Evolutionary conservation across 2,329 filamentous ascomycete species (phyloP), one percentile per base, ranked within the genome.

Genomic region (Hypoxylon sp.): DNA sequence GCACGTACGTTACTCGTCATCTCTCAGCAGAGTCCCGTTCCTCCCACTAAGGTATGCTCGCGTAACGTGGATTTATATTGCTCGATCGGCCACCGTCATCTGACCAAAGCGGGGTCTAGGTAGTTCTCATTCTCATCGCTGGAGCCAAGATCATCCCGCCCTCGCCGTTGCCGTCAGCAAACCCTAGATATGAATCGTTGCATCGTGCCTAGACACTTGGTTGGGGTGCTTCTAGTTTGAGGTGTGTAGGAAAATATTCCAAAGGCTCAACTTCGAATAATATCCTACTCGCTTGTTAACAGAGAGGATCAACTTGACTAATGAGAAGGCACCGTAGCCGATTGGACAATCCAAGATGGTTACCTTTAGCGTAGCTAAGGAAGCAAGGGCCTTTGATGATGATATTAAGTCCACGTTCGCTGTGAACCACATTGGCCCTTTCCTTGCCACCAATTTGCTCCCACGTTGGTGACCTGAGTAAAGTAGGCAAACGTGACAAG

Each of bases 61-160:
- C 32, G 46, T 41, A 46, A 62, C 29, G 58, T 46, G 37, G 43
- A 57, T 37, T 53, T 27, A 50, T 37, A 52, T 58, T 60, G 53
- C 39, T 63, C 34, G 57, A 67, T 63, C 61, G 61, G 32, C 55
- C 55, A 27, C 45, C 57, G 46, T 63, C 70, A 66, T 68, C 65
- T 72, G 69, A 70, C 64, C 61, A 63, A 63, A 62, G 61, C 65
- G 65, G 65, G 67, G 65, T 65, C 50, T 48, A 58, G 43, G n/a
- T n/a, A n/a, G n/a, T n/a, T n/a, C n/a, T n/a, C n/a, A n/a, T 84
- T 29, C 75, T 84, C 19, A 78, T 81, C 39, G 82, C 79, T 9
- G 80, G 81, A 9, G 76, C 78, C 6, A 78, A 77, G 16, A 76
- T 76, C 7, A 74, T 75, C 30, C 75, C 19, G 76, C 76, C 7